These are phyloP conservation scores for Plectosphaerella cucumerina DNA, from an alignment of 2,329 filamentous ascomycete genomes.

Conservation along the genomic window DNA sequence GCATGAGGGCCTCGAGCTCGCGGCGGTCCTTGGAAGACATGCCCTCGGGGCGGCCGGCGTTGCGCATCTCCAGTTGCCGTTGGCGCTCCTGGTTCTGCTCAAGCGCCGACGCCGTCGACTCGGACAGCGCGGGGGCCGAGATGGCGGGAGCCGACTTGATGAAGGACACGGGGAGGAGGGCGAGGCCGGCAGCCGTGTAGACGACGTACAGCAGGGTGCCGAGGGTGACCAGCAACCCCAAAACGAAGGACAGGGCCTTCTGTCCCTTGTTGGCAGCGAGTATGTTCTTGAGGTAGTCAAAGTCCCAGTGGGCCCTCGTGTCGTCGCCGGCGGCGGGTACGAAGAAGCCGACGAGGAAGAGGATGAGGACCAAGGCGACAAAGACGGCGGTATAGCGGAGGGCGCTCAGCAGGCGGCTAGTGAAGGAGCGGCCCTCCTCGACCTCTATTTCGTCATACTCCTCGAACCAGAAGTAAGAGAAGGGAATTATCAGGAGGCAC, in stretches of 20 bases:
- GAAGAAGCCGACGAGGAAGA: slow-evolving; percentile 94
- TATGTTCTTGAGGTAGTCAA: slow-evolving; percentile 88
- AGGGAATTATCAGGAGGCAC: slow-evolving; percentile 85
- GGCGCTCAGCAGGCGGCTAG: slow-evolving; percentile 73
- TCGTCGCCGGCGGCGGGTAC: slow-evolving; percentile 72
- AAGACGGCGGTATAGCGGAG: slow-evolving; percentile 89
- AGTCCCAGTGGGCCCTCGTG: slow-evolving; percentile 64
- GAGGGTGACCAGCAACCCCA: slow-evolving; percentile 83
- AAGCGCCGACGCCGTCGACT: slow-evolving; percentile 73
- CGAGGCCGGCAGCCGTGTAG: slow-evolving; percentile 86
- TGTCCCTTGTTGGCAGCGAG: slow-evolving; percentile 86
- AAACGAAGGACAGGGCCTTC: slow-evolving; percentile 82
- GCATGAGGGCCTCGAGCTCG: slow-evolving; percentile 79
- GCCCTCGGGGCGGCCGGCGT: slow-evolving; percentile 67
- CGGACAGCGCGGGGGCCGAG: slow-evolving; percentile 74
- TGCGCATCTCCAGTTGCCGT: slow-evolving; percentile 83
- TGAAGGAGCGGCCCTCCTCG: slow-evolving; percentile 70
- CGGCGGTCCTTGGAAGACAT: slow-evolving; percentile 82
- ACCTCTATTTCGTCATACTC: slow-evolving; percentile 91
- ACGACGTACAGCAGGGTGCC: slow-evolving; percentile 82
- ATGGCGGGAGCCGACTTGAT: slow-evolving; percentile 89
- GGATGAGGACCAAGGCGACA: slow-evolving; percentile 69
- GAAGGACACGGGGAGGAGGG: slow-evolving; percentile 81
- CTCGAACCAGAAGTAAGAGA: slow-evolving; percentile 97
- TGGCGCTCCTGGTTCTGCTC: slow-evolving; percentile 89